Percentiles rank a stretch among this genome's conserved stretches.
These are phyloP conservation scores for Leucogyrophana mollusca DNA, from an alignment of 768 basidiomycete genomes.

Conservation along the genomic window DNA sequence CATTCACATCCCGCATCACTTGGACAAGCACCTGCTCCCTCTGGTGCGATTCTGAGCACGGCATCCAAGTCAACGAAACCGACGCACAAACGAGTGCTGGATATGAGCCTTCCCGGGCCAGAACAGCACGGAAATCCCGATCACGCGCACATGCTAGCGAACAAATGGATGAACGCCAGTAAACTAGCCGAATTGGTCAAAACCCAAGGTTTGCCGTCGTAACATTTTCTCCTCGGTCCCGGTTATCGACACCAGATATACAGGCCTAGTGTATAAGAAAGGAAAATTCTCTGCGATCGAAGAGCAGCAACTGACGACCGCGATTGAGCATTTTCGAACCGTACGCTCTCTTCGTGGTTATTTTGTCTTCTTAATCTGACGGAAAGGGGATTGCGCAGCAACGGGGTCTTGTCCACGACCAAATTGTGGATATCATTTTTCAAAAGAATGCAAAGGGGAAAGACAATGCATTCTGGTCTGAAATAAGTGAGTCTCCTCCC, in stretches of 20 bases:
- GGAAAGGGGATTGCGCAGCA: slow-evolving; percentile 31
- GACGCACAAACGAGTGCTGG: slow-evolving; percentile 38
- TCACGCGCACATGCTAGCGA: slow-evolving; percentile 70
- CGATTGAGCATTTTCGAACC: slow-evolving; percentile 60
- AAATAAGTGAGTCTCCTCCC: slow-evolving; percentile 57
- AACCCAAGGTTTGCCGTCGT: slow-evolving; percentile 59
- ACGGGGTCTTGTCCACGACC: slow-evolving; percentile 51
- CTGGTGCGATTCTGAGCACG: slow-evolving; percentile 42
- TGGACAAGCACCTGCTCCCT: slow-evolving; percentile 41
- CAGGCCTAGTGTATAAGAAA: slow-evolving; percentile 85
- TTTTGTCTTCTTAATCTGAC: neutral
- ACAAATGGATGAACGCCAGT: slow-evolving; percentile 72
- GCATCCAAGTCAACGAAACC: slow-evolving; percentile 34
- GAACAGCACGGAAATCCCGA: slow-evolving; percentile 46
- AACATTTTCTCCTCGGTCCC: neutral
- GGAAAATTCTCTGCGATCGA: slow-evolving; percentile 85
- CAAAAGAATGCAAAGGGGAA: slow-evolving; percentile 58
- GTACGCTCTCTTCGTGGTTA: slow-evolving; percentile 39
- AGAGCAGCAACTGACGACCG: slow-evolving; percentile 59
- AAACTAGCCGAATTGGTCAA: slow-evolving; percentile 69
- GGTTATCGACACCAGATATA: neutral
- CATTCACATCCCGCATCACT: slow-evolving; percentile 34
- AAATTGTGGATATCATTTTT: slow-evolving; percentile 66
- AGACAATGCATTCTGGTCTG: slow-evolving; percentile 74
- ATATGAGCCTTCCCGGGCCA: slow-evolving; percentile 40